Base-by-base conservation (phyloP, 192 early-diverging fungal genomes). In the Linnemannia hyalina region DNA sequence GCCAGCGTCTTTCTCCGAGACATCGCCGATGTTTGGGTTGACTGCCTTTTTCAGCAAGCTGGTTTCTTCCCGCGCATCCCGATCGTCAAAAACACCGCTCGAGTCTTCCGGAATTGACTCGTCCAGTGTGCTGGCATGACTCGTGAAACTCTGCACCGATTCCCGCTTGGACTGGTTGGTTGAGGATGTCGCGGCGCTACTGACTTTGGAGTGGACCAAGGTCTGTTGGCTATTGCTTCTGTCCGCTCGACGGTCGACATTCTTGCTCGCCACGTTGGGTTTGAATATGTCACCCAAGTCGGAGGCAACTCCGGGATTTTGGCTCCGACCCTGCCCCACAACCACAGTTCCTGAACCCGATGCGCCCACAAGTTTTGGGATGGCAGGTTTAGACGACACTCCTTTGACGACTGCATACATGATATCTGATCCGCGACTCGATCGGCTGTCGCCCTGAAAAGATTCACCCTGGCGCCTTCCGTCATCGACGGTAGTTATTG, bases 361-460 rank as follows among this genome's bases (percentile, higher is more conserved):
- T 9, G 84, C 84, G 9, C 84, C 84, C 18, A 86, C 74, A 40
- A 86, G 54, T 41, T 86, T 86, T 20, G 84, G 84, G 0, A 77
- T 86, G 0, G 78, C 57, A 4, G 78, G 75, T 77, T 81, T 86
- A 7, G 72, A 47, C 18, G 84, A 72, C 6, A 80, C 38, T 22
- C 80, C 80, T 75, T 86, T 86, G 4, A 86, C 84, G 26, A 86
- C 80, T 22, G 84, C 75, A 47, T 86, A 86, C 79, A 86, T 86
- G 35, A 86, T 81, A 16, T 80, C 80, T 4, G 84, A 76, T 15
- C 75, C 78, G 42, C 57, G 79, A 35, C 74, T 68, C 54, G 38
- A 47, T n/a, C 73, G n/a, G 16, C 75, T 49, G n/a, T 70, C 70
- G 40, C 63, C 68, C 44, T 77, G 72, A 15, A 29, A 52, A 22